Base-by-base conservation (phyloP, 192 early-diverging fungal genomes). In the Backusella parvicylindrica region DNA sequence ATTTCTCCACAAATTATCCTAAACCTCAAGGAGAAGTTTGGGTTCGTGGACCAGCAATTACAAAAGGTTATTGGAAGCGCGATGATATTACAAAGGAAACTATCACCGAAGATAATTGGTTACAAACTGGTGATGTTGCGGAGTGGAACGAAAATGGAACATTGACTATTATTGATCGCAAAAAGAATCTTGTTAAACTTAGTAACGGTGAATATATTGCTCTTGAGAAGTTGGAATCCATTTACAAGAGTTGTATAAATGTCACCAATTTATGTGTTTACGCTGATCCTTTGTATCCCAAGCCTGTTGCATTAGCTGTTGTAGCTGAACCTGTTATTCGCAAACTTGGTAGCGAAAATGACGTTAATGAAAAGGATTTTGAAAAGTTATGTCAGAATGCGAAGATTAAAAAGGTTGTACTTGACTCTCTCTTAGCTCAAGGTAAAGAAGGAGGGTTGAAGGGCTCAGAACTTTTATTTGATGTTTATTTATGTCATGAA, bases 121-220 rank as follows among this genome's bases (percentile, higher is more conserved):
- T 97, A 68, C 87, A 82, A 81, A 96, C 95, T 21, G 96, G 96
- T 71, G 95, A 96, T 84, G 92, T 98, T 83, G 97, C 90, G 67
- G 89, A 93, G 85, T 93, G 91, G 91, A 83, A 87, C 64, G 78
- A 85, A 3, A 89, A 90, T 75, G 95, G 95, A 49, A 87, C 88
- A 38, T 77, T 98, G 30, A 79, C 83, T n/a, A 90, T 98, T 68
- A 95, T 98, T 78, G 97, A 98, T 81, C 88, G 97, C 47, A 91
- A 89, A 77, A 95, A 95, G 87, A 98, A 97, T 82, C 88, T 98
- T 70, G 91, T 98, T 74, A 98, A 97, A 83, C 85, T 96, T 74
- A 84, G 90, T 9, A 87, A 94, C 79, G 97, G 95, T 76, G 96
- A 97, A 85, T 95, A 93, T 83, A 91, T 98, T 79, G 97, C 97